Evolutionary conservation across 2,329 filamentous ascomycete species (phyloP).

Genomic region (Zarea fungicola): DNA sequence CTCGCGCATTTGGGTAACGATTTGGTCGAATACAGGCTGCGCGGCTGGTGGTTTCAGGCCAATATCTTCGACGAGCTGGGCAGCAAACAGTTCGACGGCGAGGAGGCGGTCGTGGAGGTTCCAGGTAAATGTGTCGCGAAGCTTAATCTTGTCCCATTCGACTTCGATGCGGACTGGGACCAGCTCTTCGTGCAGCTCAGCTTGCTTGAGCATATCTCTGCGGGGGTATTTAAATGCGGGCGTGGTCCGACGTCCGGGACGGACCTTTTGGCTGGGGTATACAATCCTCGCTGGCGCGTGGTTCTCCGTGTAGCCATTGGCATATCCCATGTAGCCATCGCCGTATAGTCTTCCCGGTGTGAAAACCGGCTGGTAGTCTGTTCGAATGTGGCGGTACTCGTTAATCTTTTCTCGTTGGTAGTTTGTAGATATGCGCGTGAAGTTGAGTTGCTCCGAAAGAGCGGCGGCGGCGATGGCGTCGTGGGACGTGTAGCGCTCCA

Average conservation of each 20-base stretch:
- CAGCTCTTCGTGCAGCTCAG: slow-evolving; percentile 84
- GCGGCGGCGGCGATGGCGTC: slow-evolving; percentile 51
- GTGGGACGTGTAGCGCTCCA: slow-evolving; percentile 49
- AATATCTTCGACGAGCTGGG: slow-evolving; percentile 88
- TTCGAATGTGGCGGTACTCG: slow-evolving; percentile 60
- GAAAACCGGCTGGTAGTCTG: slow-evolving; percentile 50
- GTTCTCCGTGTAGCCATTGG: slow-evolving; percentile 76
- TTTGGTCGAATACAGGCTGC: slow-evolving; percentile 57
- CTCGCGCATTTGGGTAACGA: slow-evolving; percentile 69
- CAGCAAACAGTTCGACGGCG: slow-evolving; percentile 73
- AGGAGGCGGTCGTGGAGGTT: slow-evolving; percentile 90
- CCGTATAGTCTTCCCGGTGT: slow-evolving; percentile 56
- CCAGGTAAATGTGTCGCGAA: slow-evolving; percentile 98
- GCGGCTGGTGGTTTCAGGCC: slow-evolving; percentile 68
- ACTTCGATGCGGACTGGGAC: slow-evolving; percentile 89
- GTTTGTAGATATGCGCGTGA: slow-evolving; percentile 52
- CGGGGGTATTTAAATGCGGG: slow-evolving; percentile 67
- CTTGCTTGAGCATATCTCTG: slow-evolving; percentile 78
- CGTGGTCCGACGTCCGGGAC: slow-evolving; percentile 71
- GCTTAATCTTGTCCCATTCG: slow-evolving; percentile 90
- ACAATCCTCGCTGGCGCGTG: slow-evolving; percentile 64
- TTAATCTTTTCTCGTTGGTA: slow-evolving; percentile 63
- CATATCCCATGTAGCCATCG: slow-evolving; percentile 81
- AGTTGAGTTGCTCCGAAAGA: slow-evolving; percentile 45
- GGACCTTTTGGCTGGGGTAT: slow-evolving; percentile 72